Percentiles rank a stretch among this genome's conserved stretches.
These are phyloP conservation scores for Ceriops zippeliana DNA, from an alignment of 345 rosid genomes.

Conservation along the genomic window DNA sequence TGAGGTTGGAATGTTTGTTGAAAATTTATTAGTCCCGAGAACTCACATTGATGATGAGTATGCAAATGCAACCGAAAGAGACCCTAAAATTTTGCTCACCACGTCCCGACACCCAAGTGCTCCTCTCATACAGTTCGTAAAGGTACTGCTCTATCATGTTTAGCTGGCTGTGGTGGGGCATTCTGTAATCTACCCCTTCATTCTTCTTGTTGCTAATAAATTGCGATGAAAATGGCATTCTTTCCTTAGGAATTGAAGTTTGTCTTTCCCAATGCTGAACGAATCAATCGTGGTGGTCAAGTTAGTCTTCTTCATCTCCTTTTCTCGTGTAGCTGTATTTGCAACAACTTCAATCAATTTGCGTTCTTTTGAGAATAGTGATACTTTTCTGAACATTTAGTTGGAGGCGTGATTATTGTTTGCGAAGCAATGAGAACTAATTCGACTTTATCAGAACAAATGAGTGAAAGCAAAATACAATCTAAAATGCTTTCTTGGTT, in stretches of 20 bases:
- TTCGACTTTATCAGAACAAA: no score
- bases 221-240: constrained; percentile 9
- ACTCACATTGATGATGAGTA: constrained; percentile 2
- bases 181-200: neutral
- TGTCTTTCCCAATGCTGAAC: constrained; percentile 74
- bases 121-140: constrained; percentile 67
- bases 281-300: constrained; percentile 86
- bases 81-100: constrained; percentile 68
- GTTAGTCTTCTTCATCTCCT: constrained; percentile 28
- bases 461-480: no score
- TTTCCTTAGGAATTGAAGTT: constrained; percentile 67
- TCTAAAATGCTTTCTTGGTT: no score
- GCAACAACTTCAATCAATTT: no score
- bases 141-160: constrained; percentile 34
- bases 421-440: no score
- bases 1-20: neutral
- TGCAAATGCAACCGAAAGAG: neutral
- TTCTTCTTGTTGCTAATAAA: neutral
- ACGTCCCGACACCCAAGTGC: constrained; percentile 89
- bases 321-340: neutral
- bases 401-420: no score
- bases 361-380: no score
- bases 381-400: no score
- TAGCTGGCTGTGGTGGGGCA: no score
- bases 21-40: neutral